Base-by-base conservation (phyloP, 208 protist species). In the Leishmania gerbilli region DNA sequence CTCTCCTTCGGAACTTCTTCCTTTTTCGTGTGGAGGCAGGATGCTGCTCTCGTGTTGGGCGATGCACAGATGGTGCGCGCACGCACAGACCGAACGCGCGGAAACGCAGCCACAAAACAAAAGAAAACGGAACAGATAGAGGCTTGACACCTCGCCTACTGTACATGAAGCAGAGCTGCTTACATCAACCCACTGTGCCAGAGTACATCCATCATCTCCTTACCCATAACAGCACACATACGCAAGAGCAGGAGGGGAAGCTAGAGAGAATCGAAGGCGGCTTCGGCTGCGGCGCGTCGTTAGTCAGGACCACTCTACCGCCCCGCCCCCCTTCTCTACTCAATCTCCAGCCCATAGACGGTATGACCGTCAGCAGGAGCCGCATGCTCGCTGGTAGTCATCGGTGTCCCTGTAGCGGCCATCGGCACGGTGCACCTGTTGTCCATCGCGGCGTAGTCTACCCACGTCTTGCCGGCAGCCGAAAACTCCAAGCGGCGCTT, bases 401-500 rank as follows among this genome's bases (percentile, higher is more conserved):
- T 60, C 34, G 56, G 74, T 40, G 74, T 34, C 27, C 34, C 53
- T 65, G 56, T 5, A 21, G 74, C 31, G 24, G 53, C 19, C 9
- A 51, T 47, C 56, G 74, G 24, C 24, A 67, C 74, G 56, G 74
- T 24, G 55, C 74, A 31, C 3, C 56, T 24, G 4, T 27, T 42
- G 56, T 68, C 37, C 76, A 79, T 72, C 60, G 72, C 68, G 40
- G 86, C 77, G 86, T 92, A 89, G 65, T 90, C 87, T 4, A 85
- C 68, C 91, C 91, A 96, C 76, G 85, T 82, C 45, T 83, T 79
- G n/a, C 90, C 90, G 13, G 87, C 53, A 7, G 84, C 85, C 21
- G 85, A 81, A 72, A 89, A 93, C 74, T 95, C 89, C 4, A 87
- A 77, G 37, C 79, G 27, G 42, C 93, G 90, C 74, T 82, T 79